A percentile compares a stretch with the other conserved stretches of the same genome.
Evolutionary conservation across 2,329 filamentous ascomycete genomes (phyloP).

Genomic region (Capronia epimyces): DNA sequence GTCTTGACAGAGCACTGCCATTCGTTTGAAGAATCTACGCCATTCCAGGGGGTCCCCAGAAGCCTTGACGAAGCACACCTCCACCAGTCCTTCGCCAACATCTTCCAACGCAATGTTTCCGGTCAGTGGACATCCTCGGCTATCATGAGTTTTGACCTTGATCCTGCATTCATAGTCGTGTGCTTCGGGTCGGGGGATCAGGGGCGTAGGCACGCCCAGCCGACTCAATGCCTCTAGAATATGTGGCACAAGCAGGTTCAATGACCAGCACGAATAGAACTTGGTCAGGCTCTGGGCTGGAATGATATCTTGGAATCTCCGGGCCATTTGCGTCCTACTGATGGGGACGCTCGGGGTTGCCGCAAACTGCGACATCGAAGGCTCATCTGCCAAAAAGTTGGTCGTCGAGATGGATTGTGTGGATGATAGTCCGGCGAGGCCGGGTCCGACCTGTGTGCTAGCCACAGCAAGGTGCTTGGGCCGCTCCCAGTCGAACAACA

Average conservation of each 20-base stretch:
- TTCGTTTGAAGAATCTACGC: constrained; percentile 93
- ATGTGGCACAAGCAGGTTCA: constrained; percentile 70
- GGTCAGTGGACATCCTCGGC: constrained; percentile 43
- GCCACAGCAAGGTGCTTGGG: constrained; percentile 52
- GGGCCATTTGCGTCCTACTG: constrained; percentile 81
- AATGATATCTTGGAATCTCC: constrained; percentile 83
- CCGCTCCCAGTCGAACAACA: constrained; percentile 81
- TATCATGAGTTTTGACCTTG: constrained; percentile 64
- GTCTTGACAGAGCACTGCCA: constrained; percentile 82
- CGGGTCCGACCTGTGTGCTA: constrained; percentile 22
- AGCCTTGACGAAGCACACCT: constrained; percentile 86
- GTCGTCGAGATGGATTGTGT: constrained; percentile 43
- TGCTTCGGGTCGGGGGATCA: constrained; percentile 40
- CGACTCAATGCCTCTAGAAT: constrained; percentile 76
- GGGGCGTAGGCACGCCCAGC: constrained; percentile 69
- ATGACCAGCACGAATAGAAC: constrained; percentile 80
- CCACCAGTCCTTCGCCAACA: constrained; percentile 58
- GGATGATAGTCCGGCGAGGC: constrained; percentile 32
- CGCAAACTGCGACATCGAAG: constrained; percentile 77
- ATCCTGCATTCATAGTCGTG: constrained; percentile 56
- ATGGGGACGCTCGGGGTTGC: constrained; percentile 71
- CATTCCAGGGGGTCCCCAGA: constrained; percentile 96
- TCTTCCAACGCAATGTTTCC: constrained; percentile 43
- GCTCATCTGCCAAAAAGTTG: constrained; percentile 69
- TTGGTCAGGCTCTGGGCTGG: constrained; percentile 81